Evolutionary conservation across 1,139 yeast genomes (phyloP), one percentile per base, ranked within the genome.

Genomic region (Candida albicans): DNA sequence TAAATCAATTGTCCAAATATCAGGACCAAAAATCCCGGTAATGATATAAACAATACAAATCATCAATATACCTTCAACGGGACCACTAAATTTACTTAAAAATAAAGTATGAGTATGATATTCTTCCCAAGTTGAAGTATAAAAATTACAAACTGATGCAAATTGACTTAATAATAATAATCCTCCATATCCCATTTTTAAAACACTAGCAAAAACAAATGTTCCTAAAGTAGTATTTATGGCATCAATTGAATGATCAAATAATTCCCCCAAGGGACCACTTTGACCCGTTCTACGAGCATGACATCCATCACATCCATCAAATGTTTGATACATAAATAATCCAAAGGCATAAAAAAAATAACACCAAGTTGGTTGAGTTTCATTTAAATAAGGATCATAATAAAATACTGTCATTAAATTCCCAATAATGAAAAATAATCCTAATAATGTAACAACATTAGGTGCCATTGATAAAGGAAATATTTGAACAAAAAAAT

Each of bases 261-360:
- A 91, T 47, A 91, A 73, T 62, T 91, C 98, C 35, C 98, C 98
- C 56, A 91, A 70, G 2, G 98, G 98, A 2, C 97, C 96, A 53
- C 91, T 82, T 65, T 90, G 96, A 12, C 96, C 96, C 1, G 98
- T 91, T 57, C 93, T 78, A 53, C 95, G 74, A 12, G 98, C 98
- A 63, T 91, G 98, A 52, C 86, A 79, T 9, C 98, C 98, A 64
- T 91, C 98, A 64, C 96, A 87, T 1, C 97, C 96, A 66, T 91
- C 98, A 62, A 91, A 90, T 0, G 98, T 91, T 61, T 91, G 98
- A 62, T 91, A 91, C 75, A 90, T 70, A 61, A 91, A 90, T 52
- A 91, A 69, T 2, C 96, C 95, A 54, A 87, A 61, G 0, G 95
- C 96, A 61, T 87, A 88, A 42, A 87, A 74, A 54, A 79, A 78